phyloP scores from a whole-genome alignment of 805 yeast genomes.

The Kurtzmaniella fragi region DNA sequence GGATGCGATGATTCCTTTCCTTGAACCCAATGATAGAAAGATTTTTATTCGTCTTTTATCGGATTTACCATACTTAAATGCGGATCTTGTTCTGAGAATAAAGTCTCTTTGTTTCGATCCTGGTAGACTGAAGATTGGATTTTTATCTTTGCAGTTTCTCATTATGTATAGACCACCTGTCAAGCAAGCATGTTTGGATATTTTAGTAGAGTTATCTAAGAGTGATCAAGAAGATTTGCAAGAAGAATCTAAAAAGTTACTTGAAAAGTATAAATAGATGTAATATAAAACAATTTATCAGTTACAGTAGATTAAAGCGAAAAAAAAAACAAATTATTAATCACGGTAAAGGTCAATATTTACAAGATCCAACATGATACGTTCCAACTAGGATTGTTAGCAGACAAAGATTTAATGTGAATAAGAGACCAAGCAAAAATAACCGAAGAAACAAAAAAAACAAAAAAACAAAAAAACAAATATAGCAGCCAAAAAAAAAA shows the following conservation, averaged over 20 bases:
- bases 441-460: too few relatives aligned
- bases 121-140: conserved; percentile 71
- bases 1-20: conserved; percentile 76
- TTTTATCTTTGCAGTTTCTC: conserved; percentile 74
- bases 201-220: conserved; percentile 40
- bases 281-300: background rate
- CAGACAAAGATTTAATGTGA: too few relatives aligned
- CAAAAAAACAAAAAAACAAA: too few relatives aligned
- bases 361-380: background rate
- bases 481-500: too few relatives aligned
- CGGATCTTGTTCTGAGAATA: conserved; percentile 56
- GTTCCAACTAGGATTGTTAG: background rate
- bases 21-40: conserved; percentile 78
- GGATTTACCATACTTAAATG: conserved; percentile 76
- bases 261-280: conserved; percentile 37
- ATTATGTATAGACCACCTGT: conserved; percentile 91
- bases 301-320: too few relatives aligned
- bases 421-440: too few relatives aligned
- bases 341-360: background rate
- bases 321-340: too few relatives aligned
- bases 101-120: conserved; percentile 83
- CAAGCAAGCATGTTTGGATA: conserved; percentile 45
- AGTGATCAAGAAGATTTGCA: conserved; percentile 48
- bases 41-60: conserved; percentile 77
- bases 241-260: conserved; percentile 40